phyloP scores from a whole-genome alignment of 441 rosid species.

The Adansonia grandidieri region DNA sequence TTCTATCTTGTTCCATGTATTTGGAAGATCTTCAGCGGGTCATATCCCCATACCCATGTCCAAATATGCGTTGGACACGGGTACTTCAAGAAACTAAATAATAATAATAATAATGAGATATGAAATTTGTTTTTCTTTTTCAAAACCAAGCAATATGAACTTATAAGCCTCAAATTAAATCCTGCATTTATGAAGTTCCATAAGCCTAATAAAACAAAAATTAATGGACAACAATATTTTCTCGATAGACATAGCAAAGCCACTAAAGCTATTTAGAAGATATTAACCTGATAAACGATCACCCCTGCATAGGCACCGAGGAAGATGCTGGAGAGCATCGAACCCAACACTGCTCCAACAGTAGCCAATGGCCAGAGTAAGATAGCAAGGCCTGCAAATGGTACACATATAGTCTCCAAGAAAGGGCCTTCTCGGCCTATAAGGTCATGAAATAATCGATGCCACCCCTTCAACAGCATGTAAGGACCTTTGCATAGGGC shows the following conservation, averaged over 20 bases:
- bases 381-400: constrained; percentile 93
- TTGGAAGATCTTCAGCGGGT: too few species aligned
- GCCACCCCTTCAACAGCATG: constrained; percentile 97
- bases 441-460: constrained; percentile 86
- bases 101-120: neutral
- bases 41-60: too few species aligned
- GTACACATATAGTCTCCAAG: constrained; percentile 96
- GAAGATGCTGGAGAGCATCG: constrained; percentile 72
- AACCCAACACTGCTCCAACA: constrained; percentile 80
- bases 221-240: neutral
- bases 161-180: neutral
- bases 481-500: constrained; percentile 82
- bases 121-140: too few species aligned
- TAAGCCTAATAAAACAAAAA: neutral
- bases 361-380: constrained; percentile 95
- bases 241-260: neutral
- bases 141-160: neutral
- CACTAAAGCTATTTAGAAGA: constrained; percentile 14
- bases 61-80: too few species aligned
- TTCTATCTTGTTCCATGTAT: too few species aligned
- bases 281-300: constrained; percentile 75
- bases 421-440: constrained; percentile 98
- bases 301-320: constrained; percentile 84
- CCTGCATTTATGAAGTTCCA: neutral
- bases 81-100: too few species aligned